Percentiles rank a stretch among this genome's conserved stretches.
Evolutionary conservation across 192 early-diverging fungal species (phyloP).

Genomic region (Neocallimastix lanati): DNA sequence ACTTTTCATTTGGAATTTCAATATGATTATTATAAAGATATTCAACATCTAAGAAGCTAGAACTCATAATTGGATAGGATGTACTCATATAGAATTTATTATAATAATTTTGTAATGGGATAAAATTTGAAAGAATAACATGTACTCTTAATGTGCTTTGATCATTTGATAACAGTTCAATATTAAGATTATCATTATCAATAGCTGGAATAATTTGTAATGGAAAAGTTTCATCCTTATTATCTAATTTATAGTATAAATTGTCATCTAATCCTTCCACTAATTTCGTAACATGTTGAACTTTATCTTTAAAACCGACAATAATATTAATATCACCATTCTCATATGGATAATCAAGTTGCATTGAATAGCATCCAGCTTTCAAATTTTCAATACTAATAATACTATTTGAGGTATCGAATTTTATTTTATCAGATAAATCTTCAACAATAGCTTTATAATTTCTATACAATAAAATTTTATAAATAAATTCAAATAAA

Average conservation of each 20-base stretch:
- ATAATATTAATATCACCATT: not conserved
- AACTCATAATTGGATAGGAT: not conserved
- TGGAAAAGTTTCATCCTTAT: not conserved
- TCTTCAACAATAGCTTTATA: not conserved
- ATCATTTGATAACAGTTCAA: not conserved
- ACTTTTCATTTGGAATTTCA: not conserved
- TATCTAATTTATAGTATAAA: not conserved
- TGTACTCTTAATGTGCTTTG: not conserved
- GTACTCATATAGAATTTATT: not conserved
- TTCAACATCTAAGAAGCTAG: not conserved
- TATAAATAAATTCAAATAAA: no score
- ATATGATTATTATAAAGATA: not conserved
- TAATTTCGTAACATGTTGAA: not conserved
- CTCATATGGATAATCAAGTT: not conserved
- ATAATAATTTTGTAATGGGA: not conserved
- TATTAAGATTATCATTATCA: not conserved
- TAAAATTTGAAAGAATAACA: not conserved
- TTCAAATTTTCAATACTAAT: not conserved
- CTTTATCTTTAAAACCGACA: not conserved
- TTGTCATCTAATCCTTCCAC: not conserved
- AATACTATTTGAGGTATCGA: not conserved
- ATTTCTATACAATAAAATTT: not conserved
- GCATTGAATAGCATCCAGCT: not conserved
- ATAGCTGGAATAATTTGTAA: not conserved
- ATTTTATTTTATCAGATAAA: not conserved